phyloP scores from a whole-genome alignment of 2,329 filamentous ascomycete genomes.

The Cephalotrichum gorgonifer region DNA sequence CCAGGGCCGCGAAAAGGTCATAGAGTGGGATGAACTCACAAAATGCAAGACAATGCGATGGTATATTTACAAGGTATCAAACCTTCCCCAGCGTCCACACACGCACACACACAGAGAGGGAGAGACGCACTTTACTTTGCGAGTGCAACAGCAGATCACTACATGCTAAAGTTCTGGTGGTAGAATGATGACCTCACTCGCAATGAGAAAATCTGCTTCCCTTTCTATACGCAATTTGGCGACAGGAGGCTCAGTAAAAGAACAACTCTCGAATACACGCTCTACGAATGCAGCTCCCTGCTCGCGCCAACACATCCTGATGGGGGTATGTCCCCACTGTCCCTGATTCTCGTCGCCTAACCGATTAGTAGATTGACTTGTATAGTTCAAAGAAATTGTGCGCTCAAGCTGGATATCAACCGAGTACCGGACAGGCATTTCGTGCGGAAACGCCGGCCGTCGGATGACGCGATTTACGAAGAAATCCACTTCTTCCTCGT shows the following conservation, averaged over 20 bases:
- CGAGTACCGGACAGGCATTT: background rate
- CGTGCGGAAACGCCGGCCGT: background rate
- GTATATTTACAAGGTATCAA: conserved; percentile 1
- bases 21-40: background rate
- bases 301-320: background rate
- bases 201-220: conserved; percentile 3
- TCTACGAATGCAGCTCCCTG: background rate
- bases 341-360: background rate
- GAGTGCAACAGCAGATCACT: too few species aligned
- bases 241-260: background rate
- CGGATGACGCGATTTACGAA: background rate
- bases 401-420: background rate
- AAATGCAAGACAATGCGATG: background rate
- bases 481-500: background rate
- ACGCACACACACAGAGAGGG: too few species aligned
- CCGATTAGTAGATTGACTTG: too few species aligned
- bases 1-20: background rate
- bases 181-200: background rate
- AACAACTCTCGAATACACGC: background rate
- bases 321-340: background rate
- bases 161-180: too few species aligned
- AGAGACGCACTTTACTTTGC: too few species aligned
- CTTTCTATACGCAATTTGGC: background rate
- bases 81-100: too few species aligned
- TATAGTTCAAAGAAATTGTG: too few species aligned